Base-by-base conservation (phyloP, 805 yeast species). In the Candida parachauliodes region DNA sequence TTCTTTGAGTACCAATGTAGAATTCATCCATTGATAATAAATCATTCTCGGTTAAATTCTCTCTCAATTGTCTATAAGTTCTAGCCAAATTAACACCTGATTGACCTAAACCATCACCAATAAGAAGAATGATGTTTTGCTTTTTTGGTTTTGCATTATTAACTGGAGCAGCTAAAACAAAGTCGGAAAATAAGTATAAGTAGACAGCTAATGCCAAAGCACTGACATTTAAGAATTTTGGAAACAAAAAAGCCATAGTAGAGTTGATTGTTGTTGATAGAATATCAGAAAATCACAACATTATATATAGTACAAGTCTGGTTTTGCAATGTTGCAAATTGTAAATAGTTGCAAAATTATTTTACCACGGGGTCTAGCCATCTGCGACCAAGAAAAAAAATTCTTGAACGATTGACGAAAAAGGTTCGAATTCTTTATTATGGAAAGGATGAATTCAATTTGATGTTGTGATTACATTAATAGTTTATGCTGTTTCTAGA, bases 101-200 rank as follows among this genome's bases (percentile, higher is more conserved):
- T 2, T 95, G 95, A 0, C 96, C 96, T 83, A 88, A 88, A 11
- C 96, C 96, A 57, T 88, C 96, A 2, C 94, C 81, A 27, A 88
- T 95, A 75, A 88, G 79, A 65, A 88, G 85, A 34, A 88, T 82
- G 40, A 88, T 73, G 51, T 88, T 87, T 52, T 77, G 80, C 65
- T 84, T 85, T 28, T 30, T 25, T n/a, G 32, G 28, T 14, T 11
- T 16, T 12, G 39, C 21, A 17, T 27, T 30, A 16, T 34, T 36
- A 11, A 38, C 39, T 23, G 45, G 45, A 20, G 41, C 41, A 33
- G 35, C 21, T 12, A 17, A 21, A 28, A 33, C 24, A 15, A 10
- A 10, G 12, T 32, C 30, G 17, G 37, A 14, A 19, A 41, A 41
- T 23, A 41, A 37, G 15, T 18, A 37, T 12, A 41, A 32, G 25